These are phyloP conservation scores for Sarocladium oryzae DNA, from an alignment of 2,329 filamentous ascomycete species.

Conservation along the genomic window DNA sequence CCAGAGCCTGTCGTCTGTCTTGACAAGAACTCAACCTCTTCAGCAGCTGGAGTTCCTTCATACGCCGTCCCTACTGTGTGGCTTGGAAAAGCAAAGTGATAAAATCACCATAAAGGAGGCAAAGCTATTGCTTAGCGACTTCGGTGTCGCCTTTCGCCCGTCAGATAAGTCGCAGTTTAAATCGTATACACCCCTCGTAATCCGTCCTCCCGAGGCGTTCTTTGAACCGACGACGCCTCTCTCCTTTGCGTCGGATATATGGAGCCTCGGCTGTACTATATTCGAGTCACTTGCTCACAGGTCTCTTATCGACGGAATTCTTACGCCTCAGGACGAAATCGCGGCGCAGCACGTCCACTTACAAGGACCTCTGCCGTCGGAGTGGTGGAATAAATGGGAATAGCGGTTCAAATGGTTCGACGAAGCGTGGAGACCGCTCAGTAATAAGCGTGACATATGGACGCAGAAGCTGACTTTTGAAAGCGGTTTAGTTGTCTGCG, in stretches of 20 bases:
- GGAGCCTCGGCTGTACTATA: conserved; percentile 24
- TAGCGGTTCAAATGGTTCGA: conserved; percentile 11
- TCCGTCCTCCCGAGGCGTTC: conserved; percentile 25
- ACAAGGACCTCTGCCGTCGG: conserved; percentile 22
- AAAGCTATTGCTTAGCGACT: conserved; percentile 22
- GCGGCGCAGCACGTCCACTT: conserved; percentile 23
- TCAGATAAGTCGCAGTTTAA: conserved; percentile 15
- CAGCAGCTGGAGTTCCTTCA: conserved; percentile 20
- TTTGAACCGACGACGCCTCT: conserved; percentile 25
- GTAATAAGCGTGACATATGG: conserved; percentile 13
- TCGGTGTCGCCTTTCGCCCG: conserved; percentile 27
- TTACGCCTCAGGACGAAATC: conserved; percentile 21
- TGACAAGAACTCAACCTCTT: conserved; percentile 13
- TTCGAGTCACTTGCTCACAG: conserved; percentile 21
- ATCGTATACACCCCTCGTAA: conserved; percentile 22
- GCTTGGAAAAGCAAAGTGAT: conserved; percentile 24
- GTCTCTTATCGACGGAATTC: conserved; percentile 22
- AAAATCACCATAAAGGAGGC: conserved; percentile 19
- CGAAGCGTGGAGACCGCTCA: conserved; percentile 11
- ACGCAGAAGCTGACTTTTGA: conserved; percentile 5
- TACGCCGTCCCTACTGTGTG: conserved; percentile 23
- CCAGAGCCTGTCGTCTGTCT: conserved; percentile 14
- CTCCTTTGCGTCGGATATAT: conserved; percentile 21
- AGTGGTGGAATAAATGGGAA: conserved; percentile 24
- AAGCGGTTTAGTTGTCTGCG: too few relatives aligned